Percentiles rank a stretch among this genome's conserved stretches.
Evolutionary conservation across 2,329 filamentous ascomycete genomes (phyloP).

Genomic region (Didymella lethalis): DNA sequence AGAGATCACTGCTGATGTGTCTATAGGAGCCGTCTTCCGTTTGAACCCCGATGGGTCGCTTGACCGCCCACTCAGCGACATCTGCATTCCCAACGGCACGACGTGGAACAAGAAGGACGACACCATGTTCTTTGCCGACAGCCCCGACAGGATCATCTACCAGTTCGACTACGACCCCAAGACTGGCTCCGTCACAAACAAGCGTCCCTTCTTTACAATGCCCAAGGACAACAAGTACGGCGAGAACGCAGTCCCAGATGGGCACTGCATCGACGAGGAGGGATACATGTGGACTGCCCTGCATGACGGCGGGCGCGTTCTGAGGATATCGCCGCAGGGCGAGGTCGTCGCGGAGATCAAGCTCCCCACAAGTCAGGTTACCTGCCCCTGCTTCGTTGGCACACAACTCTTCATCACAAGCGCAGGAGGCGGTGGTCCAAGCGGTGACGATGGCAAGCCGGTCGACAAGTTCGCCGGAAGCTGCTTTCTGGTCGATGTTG

Average conservation of each 20-base stretch:
- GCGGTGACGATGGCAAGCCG: slow-evolving; percentile 64
- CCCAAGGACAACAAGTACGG: slow-evolving; percentile 59
- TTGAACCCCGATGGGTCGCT: slow-evolving; percentile 70
- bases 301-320: slow-evolving; percentile 78
- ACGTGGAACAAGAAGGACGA: slow-evolving; percentile 78
- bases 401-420: slow-evolving; percentile 80
- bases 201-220: slow-evolving; percentile 76
- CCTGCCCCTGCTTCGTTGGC: slow-evolving; percentile 82
- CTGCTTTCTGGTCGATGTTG: slow-evolving; percentile 80
- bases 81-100: slow-evolving; percentile 85
- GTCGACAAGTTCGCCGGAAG: slow-evolving; percentile 72
- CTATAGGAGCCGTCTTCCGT: slow-evolving; percentile 74
- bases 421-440: slow-evolving; percentile 57
- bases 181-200: slow-evolving; percentile 72
- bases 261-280: slow-evolving; percentile 82
- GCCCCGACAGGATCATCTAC: slow-evolving; percentile 72
- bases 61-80: slow-evolving; percentile 65
- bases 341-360: slow-evolving; percentile 76
- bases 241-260: slow-evolving; percentile 72
- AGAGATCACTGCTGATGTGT: neutral
- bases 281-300: slow-evolving; percentile 90
- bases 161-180: slow-evolving; percentile 74
- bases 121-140: slow-evolving; percentile 85
- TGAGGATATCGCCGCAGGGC: slow-evolving; percentile 75
- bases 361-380: slow-evolving; percentile 80